Percentiles rank a stretch among this genome's conserved stretches.
phyloP scores from a whole-genome alignment of 208 protist genomes.

The Lotmaria passim region DNA sequence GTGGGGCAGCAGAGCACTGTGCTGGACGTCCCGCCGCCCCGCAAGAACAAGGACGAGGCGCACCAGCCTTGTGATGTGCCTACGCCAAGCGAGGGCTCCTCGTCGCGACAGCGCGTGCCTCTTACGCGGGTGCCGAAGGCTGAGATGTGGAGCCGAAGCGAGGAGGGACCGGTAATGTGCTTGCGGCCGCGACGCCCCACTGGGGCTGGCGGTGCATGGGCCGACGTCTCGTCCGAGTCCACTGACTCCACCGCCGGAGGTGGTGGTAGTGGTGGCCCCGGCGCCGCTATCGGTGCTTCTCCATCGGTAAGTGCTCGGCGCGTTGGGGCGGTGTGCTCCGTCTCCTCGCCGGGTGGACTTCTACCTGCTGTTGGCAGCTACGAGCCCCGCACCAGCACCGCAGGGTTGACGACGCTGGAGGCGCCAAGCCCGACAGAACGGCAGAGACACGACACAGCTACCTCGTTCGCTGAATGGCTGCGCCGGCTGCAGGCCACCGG shows the following conservation, averaged over 20 bases:
- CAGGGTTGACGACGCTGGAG: neutral
- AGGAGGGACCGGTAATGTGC: neutral
- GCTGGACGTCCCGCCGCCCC: constrained; percentile 4
- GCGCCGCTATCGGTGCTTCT: neutral
- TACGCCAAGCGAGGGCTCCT: neutral
- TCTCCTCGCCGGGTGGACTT: neutral
- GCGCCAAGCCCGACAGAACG: neutral
- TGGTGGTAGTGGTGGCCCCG: neutral
- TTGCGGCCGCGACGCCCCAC: constrained; percentile 1
- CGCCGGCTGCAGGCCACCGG: neutral
- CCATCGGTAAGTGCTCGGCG: neutral
- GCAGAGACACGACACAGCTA: neutral
- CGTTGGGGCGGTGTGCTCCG: neutral
- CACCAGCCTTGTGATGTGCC: neutral
- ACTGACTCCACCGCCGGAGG: constrained; percentile 1
- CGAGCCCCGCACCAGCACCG: constrained; percentile 15
- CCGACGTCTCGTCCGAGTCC: constrained; percentile 8
- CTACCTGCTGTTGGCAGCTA: neutral
- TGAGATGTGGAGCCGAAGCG: constrained; percentile 15
- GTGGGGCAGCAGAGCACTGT: constrained; percentile 15
- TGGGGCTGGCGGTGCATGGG: constrained; percentile 3
- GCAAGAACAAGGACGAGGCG: neutral
- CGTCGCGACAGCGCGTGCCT: constrained; percentile 21
- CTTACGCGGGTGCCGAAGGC: constrained; percentile 34
- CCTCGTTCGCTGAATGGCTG: constrained; percentile 18